Conservation (phyloP, 1,139 yeast genomes). For the Debaryomyces sp. region DNA sequence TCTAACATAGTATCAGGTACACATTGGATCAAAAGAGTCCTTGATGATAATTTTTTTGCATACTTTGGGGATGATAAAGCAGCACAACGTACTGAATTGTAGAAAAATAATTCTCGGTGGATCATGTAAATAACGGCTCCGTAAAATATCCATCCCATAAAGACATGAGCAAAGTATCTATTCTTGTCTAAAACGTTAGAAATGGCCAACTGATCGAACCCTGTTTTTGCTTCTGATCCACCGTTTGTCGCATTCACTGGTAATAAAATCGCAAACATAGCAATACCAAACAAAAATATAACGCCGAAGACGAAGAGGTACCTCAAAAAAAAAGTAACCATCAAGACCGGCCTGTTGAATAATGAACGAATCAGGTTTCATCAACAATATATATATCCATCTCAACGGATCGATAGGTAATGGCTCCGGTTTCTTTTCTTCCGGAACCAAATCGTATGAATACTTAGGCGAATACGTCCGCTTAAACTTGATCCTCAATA, state of each 20-base stretch:
- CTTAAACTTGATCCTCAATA: constrained; percentile 55
- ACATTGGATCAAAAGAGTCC: constrained; percentile 78
- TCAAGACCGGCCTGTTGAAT: constrained; percentile 77
- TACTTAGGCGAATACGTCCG: constrained; percentile 74
- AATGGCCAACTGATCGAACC: constrained; percentile 78
- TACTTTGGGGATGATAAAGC: constrained; percentile 80
- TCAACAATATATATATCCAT: constrained; percentile 60
- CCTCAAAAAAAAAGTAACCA: constrained; percentile 69
- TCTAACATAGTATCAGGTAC: constrained; percentile 72
- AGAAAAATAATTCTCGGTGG: constrained; percentile 82
- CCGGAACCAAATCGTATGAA: constrained; percentile 57
- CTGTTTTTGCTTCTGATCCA: constrained; percentile 45
- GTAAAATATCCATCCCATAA: constrained; percentile 78
- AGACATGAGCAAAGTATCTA: constrained; percentile 84
- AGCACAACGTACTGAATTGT: constrained; percentile 78
- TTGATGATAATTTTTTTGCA: constrained; percentile 70
- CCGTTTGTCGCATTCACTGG: constrained; percentile 71
- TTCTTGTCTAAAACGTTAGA: constrained; percentile 61
- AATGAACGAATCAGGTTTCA: constrained; percentile 64
- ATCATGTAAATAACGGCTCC: constrained; percentile 69
- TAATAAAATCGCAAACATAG: constrained; percentile 58
- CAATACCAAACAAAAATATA: constrained; percentile 41
- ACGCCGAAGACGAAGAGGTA: constrained; percentile 52
- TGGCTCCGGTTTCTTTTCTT: constrained; percentile 62
- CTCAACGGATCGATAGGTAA: constrained; percentile 63